Percentiles rank a stretch among this genome's conserved stretches.
Conservation (phyloP, 768 basidiomycete genomes). For the Leccinellum albellum region DNA sequence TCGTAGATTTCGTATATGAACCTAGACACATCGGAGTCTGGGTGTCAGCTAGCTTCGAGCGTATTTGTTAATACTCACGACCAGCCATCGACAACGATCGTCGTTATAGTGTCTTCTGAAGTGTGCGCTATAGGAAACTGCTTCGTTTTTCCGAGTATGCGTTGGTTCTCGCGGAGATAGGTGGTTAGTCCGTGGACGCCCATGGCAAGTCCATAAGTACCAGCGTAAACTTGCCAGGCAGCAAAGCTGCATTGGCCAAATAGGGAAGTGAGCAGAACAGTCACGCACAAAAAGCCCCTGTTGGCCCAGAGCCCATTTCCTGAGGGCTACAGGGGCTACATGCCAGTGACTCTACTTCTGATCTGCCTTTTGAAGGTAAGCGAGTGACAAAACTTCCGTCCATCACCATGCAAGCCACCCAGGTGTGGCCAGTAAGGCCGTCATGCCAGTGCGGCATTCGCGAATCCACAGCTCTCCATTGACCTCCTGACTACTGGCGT, state of each 20-base stretch:
- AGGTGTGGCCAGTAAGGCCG: slow-evolving; percentile 5
- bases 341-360: not conserved
- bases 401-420: not conserved
- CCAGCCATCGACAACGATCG: slow-evolving; percentile 79
- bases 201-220: slow-evolving; percentile 32
- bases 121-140: slow-evolving; percentile 20
- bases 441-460: no score
- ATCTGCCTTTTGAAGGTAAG: slow-evolving; percentile 1
- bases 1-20: slow-evolving; percentile 72
- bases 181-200: slow-evolving; percentile 52
- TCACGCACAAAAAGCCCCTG: not conserved
- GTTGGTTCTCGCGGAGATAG: slow-evolving; percentile 46
- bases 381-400: slow-evolving; percentile 3
- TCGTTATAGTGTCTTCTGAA: slow-evolving; percentile 25
- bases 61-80: slow-evolving; percentile 56
- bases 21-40: slow-evolving; percentile 34
- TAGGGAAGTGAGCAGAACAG: not conserved
- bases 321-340: not conserved
- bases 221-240: not conserved
- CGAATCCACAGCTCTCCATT: no score
- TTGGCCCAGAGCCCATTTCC: not conserved
- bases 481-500: no score
- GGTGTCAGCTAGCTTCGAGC: slow-evolving; percentile 3
- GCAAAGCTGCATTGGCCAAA: not conserved
- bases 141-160: slow-evolving; percentile 35